These are phyloP conservation scores for Larix kaempferi DNA, from an alignment of 75 land plant species.

Conservation along the genomic window DNA sequence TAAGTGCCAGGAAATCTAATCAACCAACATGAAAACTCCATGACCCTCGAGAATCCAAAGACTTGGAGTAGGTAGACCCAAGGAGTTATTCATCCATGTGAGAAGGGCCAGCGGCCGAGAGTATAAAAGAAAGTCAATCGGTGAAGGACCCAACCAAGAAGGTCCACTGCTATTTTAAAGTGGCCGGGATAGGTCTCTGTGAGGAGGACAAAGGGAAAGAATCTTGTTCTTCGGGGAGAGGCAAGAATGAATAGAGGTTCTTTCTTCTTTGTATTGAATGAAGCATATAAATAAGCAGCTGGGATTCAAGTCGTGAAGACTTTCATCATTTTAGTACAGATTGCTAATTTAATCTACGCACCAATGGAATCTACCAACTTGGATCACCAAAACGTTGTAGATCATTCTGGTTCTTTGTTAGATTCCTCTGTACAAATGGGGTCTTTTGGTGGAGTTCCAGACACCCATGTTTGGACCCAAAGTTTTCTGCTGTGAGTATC, in stretches of 20 bases:
- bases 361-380: slow-evolving; percentile 11
- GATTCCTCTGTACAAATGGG: slow-evolving; percentile 11
- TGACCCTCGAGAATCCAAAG: neutral
- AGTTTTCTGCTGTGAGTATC: slow-evolving; percentile 2
- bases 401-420: slow-evolving; percentile 3
- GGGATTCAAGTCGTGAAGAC: neutral
- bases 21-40: slow-evolving; percentile 4
- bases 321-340: neutral
- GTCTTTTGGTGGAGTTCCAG: slow-evolving; percentile 11
- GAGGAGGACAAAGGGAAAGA: slow-evolving; percentile 5
- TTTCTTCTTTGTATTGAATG: neutral
- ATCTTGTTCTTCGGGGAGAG: slow-evolving; percentile 6
- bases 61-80: neutral
- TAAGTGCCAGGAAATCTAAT: neutral
- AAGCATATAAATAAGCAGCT: neutral
- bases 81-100: slow-evolving; percentile 6
- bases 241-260: neutral
- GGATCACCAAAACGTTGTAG: slow-evolving; percentile 5
- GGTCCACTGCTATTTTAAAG: neutral
- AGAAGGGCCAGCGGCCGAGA: neutral
- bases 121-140: slow-evolving; percentile 13
- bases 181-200: neutral
- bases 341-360: neutral
- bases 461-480: slow-evolving; percentile 5
- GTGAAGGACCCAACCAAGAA: neutral